Conservation (phyloP, 2,329 filamentous ascomycete species). For the Grosmannia huntii region DNA sequence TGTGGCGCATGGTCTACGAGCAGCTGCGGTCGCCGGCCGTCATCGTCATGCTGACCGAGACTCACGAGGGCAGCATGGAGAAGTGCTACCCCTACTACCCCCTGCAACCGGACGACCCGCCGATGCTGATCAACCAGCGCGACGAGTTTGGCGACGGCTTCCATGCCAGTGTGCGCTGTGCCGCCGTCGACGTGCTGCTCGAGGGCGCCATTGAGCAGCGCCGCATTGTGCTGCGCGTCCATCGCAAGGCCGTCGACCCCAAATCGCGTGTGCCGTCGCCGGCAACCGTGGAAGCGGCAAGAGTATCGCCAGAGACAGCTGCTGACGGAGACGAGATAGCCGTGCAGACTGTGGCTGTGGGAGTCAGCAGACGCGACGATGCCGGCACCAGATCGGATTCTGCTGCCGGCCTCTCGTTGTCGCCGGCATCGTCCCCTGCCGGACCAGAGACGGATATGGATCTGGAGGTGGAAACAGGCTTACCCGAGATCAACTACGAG, state of each 20-base stretch:
- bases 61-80: slow-evolving; percentile 61
- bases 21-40: slow-evolving; percentile 61
- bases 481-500: slow-evolving; percentile 10
- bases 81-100: slow-evolving; percentile 92
- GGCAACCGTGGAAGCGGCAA: not conserved
- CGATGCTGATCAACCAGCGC: slow-evolving; percentile 45
- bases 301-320: too few relatives aligned
- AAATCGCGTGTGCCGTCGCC: not conserved
- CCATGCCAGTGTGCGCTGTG: slow-evolving; percentile 55
- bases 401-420: not conserved
- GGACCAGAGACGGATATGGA: not conserved
- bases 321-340: too few relatives aligned
- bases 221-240: slow-evolving; percentile 49
- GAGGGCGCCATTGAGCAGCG: slow-evolving; percentile 58
- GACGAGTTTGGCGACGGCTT: slow-evolving; percentile 56
- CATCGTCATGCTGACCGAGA: slow-evolving; percentile 90
- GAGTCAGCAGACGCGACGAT: not conserved
- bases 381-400: not conserved
- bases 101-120: slow-evolving; percentile 33
- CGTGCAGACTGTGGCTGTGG: too few relatives aligned
- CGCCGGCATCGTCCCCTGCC: not conserved
- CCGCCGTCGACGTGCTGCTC: slow-evolving; percentile 42
- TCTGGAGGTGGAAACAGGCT: not conserved
- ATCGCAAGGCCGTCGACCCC: slow-evolving; percentile 5
- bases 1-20: slow-evolving; percentile 93